Evolutionary conservation across 1,284 basidiomycete species (phyloP), one percentile per base, ranked within the genome.

Genomic region (Pterula multifida): DNA sequence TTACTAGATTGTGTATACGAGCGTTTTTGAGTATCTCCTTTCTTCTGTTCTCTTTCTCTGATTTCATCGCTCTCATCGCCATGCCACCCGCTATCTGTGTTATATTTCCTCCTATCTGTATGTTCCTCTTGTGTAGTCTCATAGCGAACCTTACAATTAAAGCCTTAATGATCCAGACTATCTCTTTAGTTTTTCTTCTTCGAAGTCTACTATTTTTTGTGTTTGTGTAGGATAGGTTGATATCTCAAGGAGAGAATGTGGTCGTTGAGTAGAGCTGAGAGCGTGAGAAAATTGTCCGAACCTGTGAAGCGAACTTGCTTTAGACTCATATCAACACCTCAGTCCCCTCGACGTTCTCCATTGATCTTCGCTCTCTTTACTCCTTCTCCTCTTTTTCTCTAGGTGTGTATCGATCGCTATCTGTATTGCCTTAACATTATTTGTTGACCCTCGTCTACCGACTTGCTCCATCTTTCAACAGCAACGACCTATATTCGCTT

Each of bases 11-110:
- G 28, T 32, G 6, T 32, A 32, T 15, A 15, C 15, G 28, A 32
- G 28, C 6, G 6, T 32, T 6, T 32, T 32, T 66, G 55, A 67
- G 72, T 56, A 69, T 64, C 54, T 60, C 62, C 52, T 59, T 60
- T 26, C 52, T 50, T 47, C 53, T 55, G 53, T 58, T 55, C 60
- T 57, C 58, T 49, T 50, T 56, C 55, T 44, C 39, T 53, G 57
- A 51, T 54, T 61, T 58, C 59, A 58, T 58, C 51, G 45, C 45
- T 54, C 32, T 28, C 49, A 50, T 54, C 42, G 45, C 35, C 47
- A 49, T 45, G 48, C 52, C 32, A 35, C 19, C 48, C 49, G 45
- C 50, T 36, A 51, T 52, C 48, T 49, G 48, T 32, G 28, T 45
- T 49, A 36, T 55, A 60, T 60, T 61, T 49, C 57, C 54, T 55